A percentile compares a stretch with the other conserved stretches of the same genome.
These are phyloP conservation scores for Colletotrichum melonis DNA, from an alignment of 2,329 filamentous ascomycete genomes.

Conservation along the genomic window DNA sequence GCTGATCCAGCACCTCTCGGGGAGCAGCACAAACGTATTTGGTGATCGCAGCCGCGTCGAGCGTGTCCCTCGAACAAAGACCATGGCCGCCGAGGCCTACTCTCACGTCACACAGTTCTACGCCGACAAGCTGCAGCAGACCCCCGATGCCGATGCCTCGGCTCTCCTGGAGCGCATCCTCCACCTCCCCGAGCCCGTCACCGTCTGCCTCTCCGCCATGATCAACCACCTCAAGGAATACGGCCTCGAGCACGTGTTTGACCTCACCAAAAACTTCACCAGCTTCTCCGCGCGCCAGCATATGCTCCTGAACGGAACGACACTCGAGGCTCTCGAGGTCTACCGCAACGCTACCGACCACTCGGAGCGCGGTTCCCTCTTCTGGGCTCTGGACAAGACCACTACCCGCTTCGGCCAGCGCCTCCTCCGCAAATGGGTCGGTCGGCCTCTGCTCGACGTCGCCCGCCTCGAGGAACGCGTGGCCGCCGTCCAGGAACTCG, in stretches of 20 bases:
- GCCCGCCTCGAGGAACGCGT: constrained; percentile 81
- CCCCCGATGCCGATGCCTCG: constrained; percentile 53
- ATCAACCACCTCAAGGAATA: constrained; percentile 94
- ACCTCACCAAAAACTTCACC: constrained; percentile 96
- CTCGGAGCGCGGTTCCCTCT: constrained; percentile 85
- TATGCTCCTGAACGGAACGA: constrained; percentile 97
- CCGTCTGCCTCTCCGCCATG: constrained; percentile 94
- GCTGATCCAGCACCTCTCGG: constrained; percentile 88
- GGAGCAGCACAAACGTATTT: constrained; percentile 90
- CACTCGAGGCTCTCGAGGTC: constrained; percentile 91
- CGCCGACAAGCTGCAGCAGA: constrained; percentile 80
- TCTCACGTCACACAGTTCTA: constrained; percentile 95
- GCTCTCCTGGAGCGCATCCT: constrained; percentile 87
- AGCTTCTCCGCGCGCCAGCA: constrained; percentile 94
- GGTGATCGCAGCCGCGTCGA: constrained; percentile 92
- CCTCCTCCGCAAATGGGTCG: constrained; percentile 93
- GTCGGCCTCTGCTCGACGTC: constrained; percentile 85
- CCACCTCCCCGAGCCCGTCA: constrained; percentile 85
- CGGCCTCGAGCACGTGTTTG: constrained; percentile 93
- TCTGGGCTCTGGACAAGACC: constrained; percentile 96
- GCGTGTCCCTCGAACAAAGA: constrained; percentile 78
- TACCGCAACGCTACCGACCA: constrained; percentile 95
- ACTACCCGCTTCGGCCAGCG: constrained; percentile 89
- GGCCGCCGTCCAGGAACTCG: constrained; percentile 86
- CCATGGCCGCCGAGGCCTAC: constrained; percentile 84